Base-by-base conservation (phyloP, 2,329 filamentous ascomycete genomes). In the Xylaria hypoxylon region DNA sequence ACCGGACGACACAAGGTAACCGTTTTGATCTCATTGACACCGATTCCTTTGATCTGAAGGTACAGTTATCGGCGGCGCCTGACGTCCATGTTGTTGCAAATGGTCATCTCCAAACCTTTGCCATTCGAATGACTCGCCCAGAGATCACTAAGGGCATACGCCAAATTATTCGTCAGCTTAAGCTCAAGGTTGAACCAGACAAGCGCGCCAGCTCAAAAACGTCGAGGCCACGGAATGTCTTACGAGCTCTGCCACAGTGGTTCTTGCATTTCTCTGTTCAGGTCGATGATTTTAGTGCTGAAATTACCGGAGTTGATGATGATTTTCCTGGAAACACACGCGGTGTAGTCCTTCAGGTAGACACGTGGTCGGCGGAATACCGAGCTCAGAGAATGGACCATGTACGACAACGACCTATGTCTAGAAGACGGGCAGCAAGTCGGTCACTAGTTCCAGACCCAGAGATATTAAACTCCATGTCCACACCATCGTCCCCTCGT, bases 81-180 rank as follows among this genome's bases (percentile, higher is more conserved):
- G 91, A 97, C 70, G 87, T 97, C 7, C 90, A 91, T 52, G 94
- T 98, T 10, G 88, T 93, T 60, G 88, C 90, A 11, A 91, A 88
- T 56, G 94, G 92, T 22, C 93, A 89, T 68, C 82, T 97, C 2
- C 92, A 97, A 75, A 96, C 93, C 0, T 94, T 96, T 71, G 92
- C 93, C 1, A 85, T 97, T 55, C 96, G 94, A 75, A 90, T 99
- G 84, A 90, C 97, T 8, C 90, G 95, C 24, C 90, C 93, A 5
- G 96, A 99, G 76, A 97, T 99, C 65, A 96, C 91, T 60, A 92
- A 96, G 74, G 96, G 96, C 24, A 85, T 99, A 35, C 92, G 92
- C 26, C 93, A 98, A 77, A 97, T 99, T 68, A 89, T 97, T 15
- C 88, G 89, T 47, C 94, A 98, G 75, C 85, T 97, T 59, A 88